phyloP scores from a whole-genome alignment of 2,329 filamentous ascomycete species.

The Arthrobotrys sinensis region DNA sequence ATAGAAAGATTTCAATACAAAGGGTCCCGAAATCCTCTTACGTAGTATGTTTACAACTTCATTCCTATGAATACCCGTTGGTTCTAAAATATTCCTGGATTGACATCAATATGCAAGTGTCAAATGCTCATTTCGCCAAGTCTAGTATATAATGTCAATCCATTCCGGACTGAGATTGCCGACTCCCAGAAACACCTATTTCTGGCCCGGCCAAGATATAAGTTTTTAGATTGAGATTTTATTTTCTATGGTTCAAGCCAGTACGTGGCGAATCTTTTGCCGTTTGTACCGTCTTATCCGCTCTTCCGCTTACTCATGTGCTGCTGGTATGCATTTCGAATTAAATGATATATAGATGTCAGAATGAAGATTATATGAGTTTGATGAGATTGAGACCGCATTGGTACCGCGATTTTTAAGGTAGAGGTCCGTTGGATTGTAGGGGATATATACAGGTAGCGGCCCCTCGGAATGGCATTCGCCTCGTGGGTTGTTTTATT shows the following conservation, averaged over 20 bases:
- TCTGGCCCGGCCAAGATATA: not conserved
- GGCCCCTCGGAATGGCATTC: not conserved
- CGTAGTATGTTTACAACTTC: too few relatives aligned
- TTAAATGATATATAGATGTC: not conserved
- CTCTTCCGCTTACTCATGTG: not conserved
- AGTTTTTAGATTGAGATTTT: constrained; percentile 8
- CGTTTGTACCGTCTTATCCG: not conserved
- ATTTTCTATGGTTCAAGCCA: not conserved
- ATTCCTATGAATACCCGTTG: not conserved
- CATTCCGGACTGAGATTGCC: not conserved
- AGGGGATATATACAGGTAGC: not conserved
- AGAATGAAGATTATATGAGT: not conserved
- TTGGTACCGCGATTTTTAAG: not conserved
- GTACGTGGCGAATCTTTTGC: not conserved
- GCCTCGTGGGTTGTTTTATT: not conserved
- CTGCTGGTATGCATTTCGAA: not conserved
- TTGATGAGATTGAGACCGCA: not conserved
- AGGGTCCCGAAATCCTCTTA: too few relatives aligned
- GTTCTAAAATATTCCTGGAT: not conserved
- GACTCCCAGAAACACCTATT: not conserved
- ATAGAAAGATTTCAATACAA: too few relatives aligned
- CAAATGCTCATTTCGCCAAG: constrained; percentile 8
- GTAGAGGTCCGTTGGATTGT: not conserved
- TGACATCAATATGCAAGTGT: not conserved
- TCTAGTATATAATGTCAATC: not conserved